Conservation (phyloP, 106 monocot species). For the Acorus gramineus region DNA sequence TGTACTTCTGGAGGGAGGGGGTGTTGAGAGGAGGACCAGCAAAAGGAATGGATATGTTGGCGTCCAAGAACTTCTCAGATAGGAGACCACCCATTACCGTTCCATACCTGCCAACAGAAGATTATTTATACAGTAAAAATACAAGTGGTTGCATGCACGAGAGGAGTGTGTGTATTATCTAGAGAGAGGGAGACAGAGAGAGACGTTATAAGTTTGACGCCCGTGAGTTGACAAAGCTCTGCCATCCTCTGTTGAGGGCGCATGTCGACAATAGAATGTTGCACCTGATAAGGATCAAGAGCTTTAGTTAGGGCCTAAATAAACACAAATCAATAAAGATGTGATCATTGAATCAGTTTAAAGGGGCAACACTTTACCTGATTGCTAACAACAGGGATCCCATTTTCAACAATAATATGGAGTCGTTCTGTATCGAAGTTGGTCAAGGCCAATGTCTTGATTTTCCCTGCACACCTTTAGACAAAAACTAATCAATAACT, state of each 20-base stretch:
- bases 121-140: neutral
- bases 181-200: slow-evolving; percentile 29
- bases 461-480: slow-evolving; percentile 49
- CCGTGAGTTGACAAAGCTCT: slow-evolving; percentile 72
- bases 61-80: slow-evolving; percentile 90
- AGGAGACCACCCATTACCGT: slow-evolving; percentile 96
- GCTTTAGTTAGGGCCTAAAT: too few species aligned
- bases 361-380: slow-evolving; percentile 37
- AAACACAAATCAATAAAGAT: too few species aligned
- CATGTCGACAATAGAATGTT: slow-evolving; percentile 97
- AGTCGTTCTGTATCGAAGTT: slow-evolving; percentile 70
- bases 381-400: slow-evolving; percentile 75
- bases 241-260: slow-evolving; percentile 90
- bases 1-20: slow-evolving; percentile 92
- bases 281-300: slow-evolving; percentile 34
- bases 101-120: slow-evolving; percentile 51
- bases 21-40: slow-evolving; percentile 88
- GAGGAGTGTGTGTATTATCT: neutral
- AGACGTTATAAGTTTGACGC: slow-evolving; percentile 91
- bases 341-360: neutral
- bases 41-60: slow-evolving; percentile 79
- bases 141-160: slow-evolving; percentile 1
- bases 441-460: slow-evolving; percentile 69
- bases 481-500: neutral
- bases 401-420: slow-evolving; percentile 55